These are phyloP conservation scores for Cercophora samala DNA, from an alignment of 495 filamentous ascomycete species.

Conservation along the genomic window DNA sequence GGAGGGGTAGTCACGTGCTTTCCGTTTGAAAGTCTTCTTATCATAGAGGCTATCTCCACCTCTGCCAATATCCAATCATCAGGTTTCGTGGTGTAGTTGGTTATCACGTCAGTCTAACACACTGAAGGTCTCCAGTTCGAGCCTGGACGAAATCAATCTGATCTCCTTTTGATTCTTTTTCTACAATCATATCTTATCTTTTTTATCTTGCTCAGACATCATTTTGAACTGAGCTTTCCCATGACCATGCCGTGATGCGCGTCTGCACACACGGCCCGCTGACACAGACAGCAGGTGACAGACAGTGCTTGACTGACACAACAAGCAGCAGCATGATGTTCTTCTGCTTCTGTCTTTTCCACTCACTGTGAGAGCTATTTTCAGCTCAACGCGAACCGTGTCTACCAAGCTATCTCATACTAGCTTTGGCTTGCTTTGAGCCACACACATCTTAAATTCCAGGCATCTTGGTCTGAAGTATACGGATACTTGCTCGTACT, in stretches of 20 bases:
- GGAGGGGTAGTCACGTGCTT: not conserved
- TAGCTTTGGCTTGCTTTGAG: too few relatives aligned
- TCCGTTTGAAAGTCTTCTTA: not conserved
- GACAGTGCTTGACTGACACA: not conserved
- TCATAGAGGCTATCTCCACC: not conserved
- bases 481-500: not conserved
- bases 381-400: not conserved
- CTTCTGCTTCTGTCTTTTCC: too few relatives aligned
- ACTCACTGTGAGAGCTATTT: not conserved
- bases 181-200: not conserved
- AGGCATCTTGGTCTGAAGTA: not conserved
- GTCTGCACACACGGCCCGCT: slow-evolving; percentile 6
- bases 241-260: slow-evolving; percentile 2
- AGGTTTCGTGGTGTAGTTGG: slow-evolving; percentile 36
- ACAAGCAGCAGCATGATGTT: too few relatives aligned
- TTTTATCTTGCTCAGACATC: not conserved
- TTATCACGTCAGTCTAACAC: slow-evolving; percentile 33
- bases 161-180: not conserved
- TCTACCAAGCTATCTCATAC: not conserved
- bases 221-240: not conserved
- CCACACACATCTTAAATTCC: not conserved
- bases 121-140: slow-evolving; percentile 32
- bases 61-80: not conserved
- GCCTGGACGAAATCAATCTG: slow-evolving; percentile 28
- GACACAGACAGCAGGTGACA: slow-evolving; percentile 2